Percentiles rank a stretch among this genome's conserved stretches.
These are phyloP conservation scores for Amanita phalloides DNA, from an alignment of 768 basidiomycete species.

Conservation along the genomic window DNA sequence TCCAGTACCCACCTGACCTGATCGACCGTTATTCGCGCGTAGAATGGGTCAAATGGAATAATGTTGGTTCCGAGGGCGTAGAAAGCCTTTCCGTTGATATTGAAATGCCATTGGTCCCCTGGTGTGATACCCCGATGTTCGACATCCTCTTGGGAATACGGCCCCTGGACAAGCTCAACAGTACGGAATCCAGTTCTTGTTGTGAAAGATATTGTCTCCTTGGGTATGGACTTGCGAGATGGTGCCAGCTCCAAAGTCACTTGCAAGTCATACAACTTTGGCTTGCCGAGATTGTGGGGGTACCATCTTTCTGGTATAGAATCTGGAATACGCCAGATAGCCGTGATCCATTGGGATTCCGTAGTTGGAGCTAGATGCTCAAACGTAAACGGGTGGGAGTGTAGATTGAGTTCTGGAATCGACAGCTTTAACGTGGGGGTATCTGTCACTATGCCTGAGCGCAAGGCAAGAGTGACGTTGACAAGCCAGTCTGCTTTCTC, in stretches of 20 bases:
- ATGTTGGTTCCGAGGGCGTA: conserved; percentile 47
- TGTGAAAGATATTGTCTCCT: conserved; percentile 23
- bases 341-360: conserved; percentile 28
- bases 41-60: conserved; percentile 54
- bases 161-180: conserved; percentile 37
- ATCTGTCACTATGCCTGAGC: conserved; percentile 24
- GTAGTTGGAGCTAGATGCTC: conserved; percentile 14
- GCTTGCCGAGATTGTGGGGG: conserved; percentile 43
- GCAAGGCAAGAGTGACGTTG: conserved; percentile 40
- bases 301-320: conserved; percentile 39
- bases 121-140: conserved; percentile 38
- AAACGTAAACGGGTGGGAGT: conserved; percentile 22
- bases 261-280: conserved; percentile 42
- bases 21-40: conserved; percentile 37
- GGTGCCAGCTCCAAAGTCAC: conserved; percentile 23
- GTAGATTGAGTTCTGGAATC: conserved; percentile 35
- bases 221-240: neutral
- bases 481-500: conserved; percentile 44
- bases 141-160: conserved; percentile 35
- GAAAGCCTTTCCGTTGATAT: conserved; percentile 46
- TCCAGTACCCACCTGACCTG: conserved; percentile 45
- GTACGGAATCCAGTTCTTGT: conserved; percentile 50
- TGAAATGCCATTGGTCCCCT: conserved; percentile 52
- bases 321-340: conserved; percentile 35
- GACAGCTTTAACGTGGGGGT: conserved; percentile 28